Conservation (phyloP, 2,329 filamentous ascomycete genomes). For the Rhynchosporium graminicola region DNA sequence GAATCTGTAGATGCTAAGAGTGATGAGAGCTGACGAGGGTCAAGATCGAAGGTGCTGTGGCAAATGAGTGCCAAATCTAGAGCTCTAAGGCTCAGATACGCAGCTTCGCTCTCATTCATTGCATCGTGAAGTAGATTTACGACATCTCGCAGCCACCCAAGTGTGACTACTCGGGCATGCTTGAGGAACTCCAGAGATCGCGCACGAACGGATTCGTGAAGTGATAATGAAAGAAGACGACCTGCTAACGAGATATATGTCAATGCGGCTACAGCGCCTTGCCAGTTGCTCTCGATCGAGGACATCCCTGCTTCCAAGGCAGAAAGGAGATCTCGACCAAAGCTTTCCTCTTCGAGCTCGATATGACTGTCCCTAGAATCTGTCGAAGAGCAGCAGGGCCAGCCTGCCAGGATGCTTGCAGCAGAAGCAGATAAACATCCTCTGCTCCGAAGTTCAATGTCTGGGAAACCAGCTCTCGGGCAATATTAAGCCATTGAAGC, state of each 20-base stretch:
- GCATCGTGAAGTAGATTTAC: conserved; percentile 22
- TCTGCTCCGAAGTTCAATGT: conserved; percentile 52
- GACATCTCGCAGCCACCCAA: conserved; percentile 44
- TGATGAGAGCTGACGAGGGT: conserved; percentile 36
- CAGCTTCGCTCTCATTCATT: conserved; percentile 36
- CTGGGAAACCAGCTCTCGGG: conserved; percentile 50
- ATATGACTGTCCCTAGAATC: conserved; percentile 42
- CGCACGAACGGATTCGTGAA: conserved; percentile 26
- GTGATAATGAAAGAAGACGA: conserved; percentile 47
- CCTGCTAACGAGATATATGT: conserved; percentile 45
- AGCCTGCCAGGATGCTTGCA: conserved; percentile 52
- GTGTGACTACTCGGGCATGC: conserved; percentile 40
- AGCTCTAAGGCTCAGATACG: conserved; percentile 40
- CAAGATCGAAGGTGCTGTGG: conserved; percentile 48
- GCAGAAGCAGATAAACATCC: conserved; percentile 50
- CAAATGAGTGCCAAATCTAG: conserved; percentile 48
- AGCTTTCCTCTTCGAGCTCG: conserved; percentile 41
- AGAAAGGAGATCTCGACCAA: conserved; percentile 41
- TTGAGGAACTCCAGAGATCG: conserved; percentile 41
- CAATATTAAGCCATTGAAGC: conserved; percentile 53
- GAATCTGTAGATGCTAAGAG: conserved; percentile 37
- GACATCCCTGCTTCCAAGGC: conserved; percentile 40
- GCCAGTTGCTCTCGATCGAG: conserved; percentile 53
- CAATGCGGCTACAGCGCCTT: conserved; percentile 46
- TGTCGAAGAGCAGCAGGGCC: conserved; percentile 40